These are phyloP conservation scores for Sergeia podlipaevii DNA, from an alignment of 208 protist genomes.

Conservation along the genomic window DNA sequence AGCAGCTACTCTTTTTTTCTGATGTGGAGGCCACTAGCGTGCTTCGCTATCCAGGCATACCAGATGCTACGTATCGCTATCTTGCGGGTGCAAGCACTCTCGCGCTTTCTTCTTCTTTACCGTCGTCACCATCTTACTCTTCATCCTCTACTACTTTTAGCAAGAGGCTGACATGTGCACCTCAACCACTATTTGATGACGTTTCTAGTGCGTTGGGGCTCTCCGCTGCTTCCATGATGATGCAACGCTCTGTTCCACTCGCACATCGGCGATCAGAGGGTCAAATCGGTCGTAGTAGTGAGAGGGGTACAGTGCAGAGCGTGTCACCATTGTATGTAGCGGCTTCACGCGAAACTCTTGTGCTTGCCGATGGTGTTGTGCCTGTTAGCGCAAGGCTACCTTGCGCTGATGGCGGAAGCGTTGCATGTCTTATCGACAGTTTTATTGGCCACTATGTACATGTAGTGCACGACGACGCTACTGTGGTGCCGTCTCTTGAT, in stretches of 20 bases:
- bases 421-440: conserved; percentile 31
- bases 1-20: conserved; percentile 43
- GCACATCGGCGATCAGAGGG: too few relatives aligned
- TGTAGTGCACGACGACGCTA: neutral
- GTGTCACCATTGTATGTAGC: conserved; percentile 12
- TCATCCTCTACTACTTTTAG: neutral
- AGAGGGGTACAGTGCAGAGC: neutral
- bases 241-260: too few relatives aligned
- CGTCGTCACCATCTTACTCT: too few relatives aligned
- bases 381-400: conserved; percentile 69
- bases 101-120: too few relatives aligned
- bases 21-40: conserved; percentile 53
- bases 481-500: neutral
- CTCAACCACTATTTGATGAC: too few relatives aligned
- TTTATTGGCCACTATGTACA: conserved; percentile 21
- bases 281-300: conserved; percentile 8
- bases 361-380: conserved; percentile 76
- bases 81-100: too few relatives aligned
- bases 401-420: conserved; percentile 32
- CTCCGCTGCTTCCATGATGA: too few relatives aligned
- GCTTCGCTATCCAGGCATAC: conserved; percentile 52
- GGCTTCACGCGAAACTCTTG: conserved; percentile 61
- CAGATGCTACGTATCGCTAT: conserved; percentile 13
- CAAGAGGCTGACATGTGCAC: neutral
- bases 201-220: too few relatives aligned